Conservation (phyloP, 169 alveolate species). For the Perkinsus olseni region DNA sequence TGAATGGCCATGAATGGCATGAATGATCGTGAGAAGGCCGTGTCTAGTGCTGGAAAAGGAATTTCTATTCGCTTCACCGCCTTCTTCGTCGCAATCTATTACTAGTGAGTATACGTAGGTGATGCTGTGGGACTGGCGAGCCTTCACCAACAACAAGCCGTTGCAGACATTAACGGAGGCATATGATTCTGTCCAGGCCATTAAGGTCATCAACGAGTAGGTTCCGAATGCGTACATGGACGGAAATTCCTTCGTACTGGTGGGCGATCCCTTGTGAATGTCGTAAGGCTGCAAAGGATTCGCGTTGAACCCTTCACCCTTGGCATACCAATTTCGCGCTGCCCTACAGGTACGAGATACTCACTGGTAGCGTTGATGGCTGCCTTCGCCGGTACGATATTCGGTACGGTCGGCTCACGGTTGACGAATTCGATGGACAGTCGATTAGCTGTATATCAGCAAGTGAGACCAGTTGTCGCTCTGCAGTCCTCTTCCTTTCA, state of each 20-base stretch:
- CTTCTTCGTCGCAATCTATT: too few species aligned
- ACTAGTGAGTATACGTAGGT: neutral
- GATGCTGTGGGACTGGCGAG: neutral
- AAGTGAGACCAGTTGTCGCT: neutral
- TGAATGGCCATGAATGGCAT: too few species aligned
- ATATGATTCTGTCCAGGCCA: neutral
- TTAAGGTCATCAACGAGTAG: neutral
- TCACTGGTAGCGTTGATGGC: neutral
- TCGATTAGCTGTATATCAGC: neutral
- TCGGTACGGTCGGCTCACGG: neutral
- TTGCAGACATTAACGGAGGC: neutral
- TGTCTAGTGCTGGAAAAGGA: too few species aligned
- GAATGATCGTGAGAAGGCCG: too few species aligned
- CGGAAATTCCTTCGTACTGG: too few species aligned
- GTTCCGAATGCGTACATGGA: neutral
- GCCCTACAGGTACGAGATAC: neutral
- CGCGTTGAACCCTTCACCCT: too few species aligned
- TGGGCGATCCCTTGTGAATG: too few species aligned
- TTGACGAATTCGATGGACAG: neutral
- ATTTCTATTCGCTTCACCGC: too few species aligned
- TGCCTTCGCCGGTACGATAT: neutral
- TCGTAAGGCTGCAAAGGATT: too few species aligned
- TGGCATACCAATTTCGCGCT: neutral
- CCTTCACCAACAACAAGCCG: neutral
- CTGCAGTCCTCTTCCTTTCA: neutral